phyloP scores from a whole-genome alignment of 208 protist genomes.

The Acanthamoeba triangularis region DNA sequence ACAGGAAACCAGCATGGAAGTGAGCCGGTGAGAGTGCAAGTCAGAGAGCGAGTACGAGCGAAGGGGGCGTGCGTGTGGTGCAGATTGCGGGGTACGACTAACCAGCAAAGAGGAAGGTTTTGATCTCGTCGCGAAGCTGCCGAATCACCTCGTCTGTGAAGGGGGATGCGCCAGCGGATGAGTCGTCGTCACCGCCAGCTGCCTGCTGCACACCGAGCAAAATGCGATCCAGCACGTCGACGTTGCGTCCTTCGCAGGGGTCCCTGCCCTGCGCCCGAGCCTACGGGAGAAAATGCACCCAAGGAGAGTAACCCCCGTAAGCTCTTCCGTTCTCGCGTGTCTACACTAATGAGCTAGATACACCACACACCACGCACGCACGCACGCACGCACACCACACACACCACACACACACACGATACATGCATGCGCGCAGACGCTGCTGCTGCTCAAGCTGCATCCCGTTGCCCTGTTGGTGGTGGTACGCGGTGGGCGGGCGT shows the following conservation, averaged over 20 bases:
- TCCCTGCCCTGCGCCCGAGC: conserved; percentile 85
- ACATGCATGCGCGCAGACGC: no score
- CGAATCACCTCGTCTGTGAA: conserved; percentile 88
- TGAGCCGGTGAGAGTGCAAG: neutral
- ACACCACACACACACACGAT: no score
- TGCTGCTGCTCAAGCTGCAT: neutral
- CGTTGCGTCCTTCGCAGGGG: neutral
- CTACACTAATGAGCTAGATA: no score
- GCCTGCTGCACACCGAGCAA: neutral
- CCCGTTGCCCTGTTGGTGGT: no score
- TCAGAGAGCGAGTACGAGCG: no score
- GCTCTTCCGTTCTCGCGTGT: no score
- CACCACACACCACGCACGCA: no score
- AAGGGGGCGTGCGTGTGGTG: neutral
- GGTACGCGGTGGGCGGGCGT: no score
- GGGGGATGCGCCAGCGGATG: neutral
- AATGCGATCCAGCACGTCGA: conserved; percentile 10
- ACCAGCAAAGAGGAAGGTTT: conserved; percentile 93
- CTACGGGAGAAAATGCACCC: conserved; percentile 39
- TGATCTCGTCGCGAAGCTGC: conserved; percentile 94
- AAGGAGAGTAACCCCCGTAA: neutral
- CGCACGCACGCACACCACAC: no score
- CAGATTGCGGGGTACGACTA: neutral
- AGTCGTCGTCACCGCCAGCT: neutral
- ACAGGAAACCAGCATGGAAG: no score